phyloP scores from a whole-genome alignment of 192 early-diverging fungal genomes.

The Cetraspora pellucida region DNA sequence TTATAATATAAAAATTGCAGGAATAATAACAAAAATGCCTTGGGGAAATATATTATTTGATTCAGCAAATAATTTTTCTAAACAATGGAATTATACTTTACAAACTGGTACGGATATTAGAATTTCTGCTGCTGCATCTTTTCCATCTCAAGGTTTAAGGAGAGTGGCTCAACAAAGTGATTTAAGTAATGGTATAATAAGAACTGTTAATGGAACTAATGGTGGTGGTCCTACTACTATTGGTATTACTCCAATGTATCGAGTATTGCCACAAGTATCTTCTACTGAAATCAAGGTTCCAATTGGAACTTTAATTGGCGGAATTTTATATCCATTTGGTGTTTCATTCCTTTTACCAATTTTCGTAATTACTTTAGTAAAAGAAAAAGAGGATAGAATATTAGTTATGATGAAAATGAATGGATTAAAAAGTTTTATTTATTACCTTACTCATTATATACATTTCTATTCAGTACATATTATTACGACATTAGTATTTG shows the following conservation, averaged over 20 bases:
- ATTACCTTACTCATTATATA: constrained; percentile 68
- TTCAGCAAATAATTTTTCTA: constrained; percentile 45
- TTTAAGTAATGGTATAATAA: constrained; percentile 43
- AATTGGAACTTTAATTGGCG: constrained; percentile 57
- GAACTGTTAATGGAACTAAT: not conserved
- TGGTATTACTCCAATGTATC: constrained; percentile 64
- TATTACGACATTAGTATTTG: constrained; percentile 60
- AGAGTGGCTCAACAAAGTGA: constrained; percentile 50
- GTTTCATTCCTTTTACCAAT: constrained; percentile 72
- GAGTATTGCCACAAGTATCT: constrained; percentile 60
- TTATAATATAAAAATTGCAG: constrained; percentile 44
- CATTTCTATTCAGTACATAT: constrained; percentile 64
- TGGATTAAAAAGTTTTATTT: constrained; percentile 60
- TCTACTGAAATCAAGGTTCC: constrained; percentile 53
- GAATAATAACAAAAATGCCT: constrained; percentile 53
- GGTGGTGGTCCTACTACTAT: constrained; percentile 20
- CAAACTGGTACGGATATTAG: constrained; percentile 58
- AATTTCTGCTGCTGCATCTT: constrained; percentile 45
- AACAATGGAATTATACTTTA: constrained; percentile 55
- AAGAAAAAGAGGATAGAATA: constrained; percentile 73
- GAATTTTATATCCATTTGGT: constrained; percentile 72
- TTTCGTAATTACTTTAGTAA: constrained; percentile 68
- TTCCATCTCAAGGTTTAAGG: constrained; percentile 54
- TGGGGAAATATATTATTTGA: constrained; percentile 59
- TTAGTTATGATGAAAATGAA: constrained; percentile 79